A percentile compares a stretch with the other conserved stretches of the same genome.
These are phyloP conservation scores for Penicillium mononematosum DNA, from an alignment of 495 filamentous ascomycete genomes.

Conservation along the genomic window DNA sequence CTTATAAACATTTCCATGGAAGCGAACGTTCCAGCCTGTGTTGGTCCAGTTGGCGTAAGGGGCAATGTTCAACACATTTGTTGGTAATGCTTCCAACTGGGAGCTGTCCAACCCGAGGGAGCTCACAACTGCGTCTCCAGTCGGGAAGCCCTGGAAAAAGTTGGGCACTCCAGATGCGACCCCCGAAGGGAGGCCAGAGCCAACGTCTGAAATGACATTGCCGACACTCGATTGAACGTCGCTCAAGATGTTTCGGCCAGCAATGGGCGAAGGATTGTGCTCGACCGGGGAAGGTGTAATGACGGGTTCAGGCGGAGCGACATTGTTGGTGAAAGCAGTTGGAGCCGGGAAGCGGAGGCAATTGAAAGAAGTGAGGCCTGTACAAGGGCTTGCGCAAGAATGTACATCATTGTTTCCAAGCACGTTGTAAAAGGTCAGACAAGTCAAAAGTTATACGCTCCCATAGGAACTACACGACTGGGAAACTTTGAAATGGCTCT, in stretches of 20 bases:
- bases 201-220: conserved; percentile 38
- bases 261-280: conserved; percentile 20
- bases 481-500: neutral
- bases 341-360: conserved; percentile 21
- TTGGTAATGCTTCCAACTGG: conserved; percentile 60
- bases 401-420: conserved; percentile 8
- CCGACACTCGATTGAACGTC: conserved; percentile 47
- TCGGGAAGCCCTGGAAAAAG: conserved; percentile 67
- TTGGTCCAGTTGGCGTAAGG: conserved; percentile 81
- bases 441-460: neutral
- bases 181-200: conserved; percentile 56
- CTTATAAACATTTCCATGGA: conserved; percentile 79
- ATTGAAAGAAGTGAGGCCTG: conserved; percentile 18
- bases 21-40: conserved; percentile 69
- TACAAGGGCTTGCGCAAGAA: conserved; percentile 1
- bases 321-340: conserved; percentile 19
- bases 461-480: neutral
- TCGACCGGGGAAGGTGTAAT: conserved; percentile 26
- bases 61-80: conserved; percentile 70
- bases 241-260: conserved; percentile 41
- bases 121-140: conserved; percentile 56
- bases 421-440: neutral
- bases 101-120: conserved; percentile 56
- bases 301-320: conserved; percentile 14
- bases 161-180: conserved; percentile 62